Evolutionary conservation across 345 rosid genomes (phyloP).

Genomic region (Trapa bicornis): DNA sequence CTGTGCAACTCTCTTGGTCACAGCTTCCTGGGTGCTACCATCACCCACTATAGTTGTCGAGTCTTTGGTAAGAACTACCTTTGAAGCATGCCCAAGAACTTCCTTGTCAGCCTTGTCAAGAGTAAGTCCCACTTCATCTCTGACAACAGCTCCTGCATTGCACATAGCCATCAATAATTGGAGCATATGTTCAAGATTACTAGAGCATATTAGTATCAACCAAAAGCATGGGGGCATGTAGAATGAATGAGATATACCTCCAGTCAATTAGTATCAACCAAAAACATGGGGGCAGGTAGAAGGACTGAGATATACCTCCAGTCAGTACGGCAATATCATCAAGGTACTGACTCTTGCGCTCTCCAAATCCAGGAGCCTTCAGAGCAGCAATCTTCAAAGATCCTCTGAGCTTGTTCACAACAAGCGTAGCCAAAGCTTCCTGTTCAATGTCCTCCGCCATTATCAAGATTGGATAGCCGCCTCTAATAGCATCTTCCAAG

Average conservation of each 20-base stretch:
- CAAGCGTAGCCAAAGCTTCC: slow-evolving; percentile 95
- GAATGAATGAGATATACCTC: too few species aligned
- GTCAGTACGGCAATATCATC: slow-evolving; percentile 95
- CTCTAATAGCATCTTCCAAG: slow-evolving; percentile 83
- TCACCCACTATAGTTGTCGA: slow-evolving; percentile 84
- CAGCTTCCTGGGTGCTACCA: slow-evolving; percentile 95
- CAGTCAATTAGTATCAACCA: too few species aligned
- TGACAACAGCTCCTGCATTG: slow-evolving; percentile 61
- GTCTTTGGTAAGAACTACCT: slow-evolving; percentile 94
- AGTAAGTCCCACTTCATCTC: slow-evolving; percentile 91
- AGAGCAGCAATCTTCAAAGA: slow-evolving; percentile 89
- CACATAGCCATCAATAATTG: not conserved
- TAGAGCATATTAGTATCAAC: too few species aligned
- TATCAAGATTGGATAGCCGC: slow-evolving; percentile 59
- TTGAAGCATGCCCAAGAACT: slow-evolving; percentile 79
- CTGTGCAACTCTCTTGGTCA: slow-evolving; percentile 79
- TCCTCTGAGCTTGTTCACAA: slow-evolving; percentile 89
- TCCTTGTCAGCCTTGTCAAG: slow-evolving; percentile 90
- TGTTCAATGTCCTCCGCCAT: slow-evolving; percentile 97
- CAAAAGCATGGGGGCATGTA: too few species aligned
- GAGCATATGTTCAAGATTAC: not conserved
- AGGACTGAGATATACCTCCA: slow-evolving; percentile 35
- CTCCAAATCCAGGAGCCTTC: slow-evolving; percentile 96
- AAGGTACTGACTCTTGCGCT: slow-evolving; percentile 91
- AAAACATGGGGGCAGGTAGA: not conserved